Base-by-base conservation (phyloP, 352 stramenopile genomes). In the Pythium myriotylum region DNA sequence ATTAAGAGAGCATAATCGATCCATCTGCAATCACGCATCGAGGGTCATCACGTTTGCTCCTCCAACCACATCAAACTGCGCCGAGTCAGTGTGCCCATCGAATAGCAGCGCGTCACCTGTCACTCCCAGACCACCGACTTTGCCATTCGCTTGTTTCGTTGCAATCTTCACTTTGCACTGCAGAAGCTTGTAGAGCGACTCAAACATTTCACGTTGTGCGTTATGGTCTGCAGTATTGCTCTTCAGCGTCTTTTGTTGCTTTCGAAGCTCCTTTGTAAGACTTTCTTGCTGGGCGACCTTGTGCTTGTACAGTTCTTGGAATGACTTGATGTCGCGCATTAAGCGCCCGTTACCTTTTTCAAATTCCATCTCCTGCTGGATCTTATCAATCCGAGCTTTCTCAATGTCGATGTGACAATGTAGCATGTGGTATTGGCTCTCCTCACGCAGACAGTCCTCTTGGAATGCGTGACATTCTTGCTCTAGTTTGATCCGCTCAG, bases 261-360 rank as follows among this genome's bases (percentile, higher is more conserved):
- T 96, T 29, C 89, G 73, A 39, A 98, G 70, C 54, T 96, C 84
- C 67, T 96, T 97, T 0, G 84, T 88, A 35, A 97, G 77, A 19
- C 76, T 84, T 63, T 98, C 88, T 56, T 97, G 94, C 67, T 97
- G 89, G 22, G 81, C 73, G 43, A 97, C 77, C 60, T 97, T 98
- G 72, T 96, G 77, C 57, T 92, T 90, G 81, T 97, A 97, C 14
- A 97, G 76, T 62, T 94, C 83, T 70, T 97, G 78, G 64, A 95
- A 96, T 26, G 73, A 86, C 41, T 80, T 79, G 62, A 97, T 96
- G 70, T 97, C 88, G 50, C 83, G 82, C 40, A 97, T 65, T 16
- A 97, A 59, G 8, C 79, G 73, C 4, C 82, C 86, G 0, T 83
- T 81, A 26, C 94, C 91, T 37, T 86, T 77, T 40, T 95, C 79